Evolutionary conservation across 768 basidiomycete genomes (phyloP).

Genomic region (Tephrocybe rancida): DNA sequence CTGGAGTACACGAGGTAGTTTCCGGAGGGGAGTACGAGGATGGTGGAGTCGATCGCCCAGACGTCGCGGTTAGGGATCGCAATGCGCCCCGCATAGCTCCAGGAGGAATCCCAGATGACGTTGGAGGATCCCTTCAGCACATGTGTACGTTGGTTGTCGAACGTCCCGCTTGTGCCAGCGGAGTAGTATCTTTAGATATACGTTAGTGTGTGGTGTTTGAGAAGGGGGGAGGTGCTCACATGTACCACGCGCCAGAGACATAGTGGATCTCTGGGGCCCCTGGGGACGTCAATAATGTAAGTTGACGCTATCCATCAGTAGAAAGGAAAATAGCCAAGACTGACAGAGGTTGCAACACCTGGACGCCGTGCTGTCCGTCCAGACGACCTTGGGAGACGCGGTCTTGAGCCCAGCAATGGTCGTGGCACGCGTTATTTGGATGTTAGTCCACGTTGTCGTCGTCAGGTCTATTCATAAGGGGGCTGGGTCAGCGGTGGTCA

Average conservation of each 20-base stretch:
- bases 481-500: not conserved
- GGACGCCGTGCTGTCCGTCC: conserved; percentile 29
- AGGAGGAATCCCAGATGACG: conserved; percentile 34
- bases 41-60: conserved; percentile 36
- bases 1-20: conserved; percentile 34
- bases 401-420: conserved; percentile 35
- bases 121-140: conserved; percentile 31
- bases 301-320: not conserved
- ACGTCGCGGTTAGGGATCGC: conserved; percentile 34
- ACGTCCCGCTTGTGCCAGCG: conserved; percentile 30
- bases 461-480: conserved; percentile 22
- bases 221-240: conserved; percentile 17
- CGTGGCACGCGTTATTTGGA: conserved; percentile 30
- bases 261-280: conserved; percentile 37
- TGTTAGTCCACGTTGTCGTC: conserved; percentile 31
- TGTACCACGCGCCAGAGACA: conserved; percentile 31
- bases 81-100: conserved; percentile 34
- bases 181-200: conserved; percentile 27
- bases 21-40: conserved; percentile 23
- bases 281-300: conserved; percentile 1
- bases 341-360: conserved; percentile 32
- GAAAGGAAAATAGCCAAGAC: not conserved
- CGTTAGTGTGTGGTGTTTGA: not conserved
- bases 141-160: conserved; percentile 35
- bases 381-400: conserved; percentile 32